Base-by-base conservation (phyloP, 345 rosid genomes). In the Cochlearia excelsa region DNA sequence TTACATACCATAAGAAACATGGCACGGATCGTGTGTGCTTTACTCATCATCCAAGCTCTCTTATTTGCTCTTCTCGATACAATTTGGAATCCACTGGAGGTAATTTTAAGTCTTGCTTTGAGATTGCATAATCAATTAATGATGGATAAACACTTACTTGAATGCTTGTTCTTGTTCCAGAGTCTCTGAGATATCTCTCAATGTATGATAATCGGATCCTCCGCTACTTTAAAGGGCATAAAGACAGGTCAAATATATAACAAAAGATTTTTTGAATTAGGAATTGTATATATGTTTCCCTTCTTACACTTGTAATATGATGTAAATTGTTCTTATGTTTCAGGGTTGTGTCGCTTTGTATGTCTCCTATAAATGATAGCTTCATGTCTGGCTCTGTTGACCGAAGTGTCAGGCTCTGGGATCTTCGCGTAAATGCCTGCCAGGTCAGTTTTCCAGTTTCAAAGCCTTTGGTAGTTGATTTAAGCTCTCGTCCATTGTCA, bases 301-400 rank as follows among this genome's bases (percentile, higher is more conserved):
- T 59, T 34, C 46, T 50, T 54, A 2, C 30, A 44, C 59, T 63
- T 60, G 33, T 57, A 10, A 1, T 51, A 31, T 58, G 33, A 46
- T 54, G 33, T 5, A 23, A 38, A 28, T 9, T 58, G 23, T 59
- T 46, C 1, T 60, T 30, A 54, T 72, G 59, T 48, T 76, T 67
- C 68, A 93, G 99, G 76, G 87, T 89, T 71, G 94, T 93, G 49
- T 87, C 99, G 26, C 97, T 93, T 59, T 93, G 90, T 78, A 87
- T 93, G 97, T 89, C 97, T 30, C 99, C 97, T 3, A 74, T 87
- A 28, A 93, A 93, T 60, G 99, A 93, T 61, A 89, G 97, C 81
- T 93, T 93, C 85, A 93, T 93, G 96, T 93, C 99, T 65, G 96
- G 92, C 68, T 89, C 99, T 47, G 87, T 93, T 23, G 99, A 93